Base-by-base conservation (phyloP, 345 rosid species). In the Brassica nigra region DNA sequence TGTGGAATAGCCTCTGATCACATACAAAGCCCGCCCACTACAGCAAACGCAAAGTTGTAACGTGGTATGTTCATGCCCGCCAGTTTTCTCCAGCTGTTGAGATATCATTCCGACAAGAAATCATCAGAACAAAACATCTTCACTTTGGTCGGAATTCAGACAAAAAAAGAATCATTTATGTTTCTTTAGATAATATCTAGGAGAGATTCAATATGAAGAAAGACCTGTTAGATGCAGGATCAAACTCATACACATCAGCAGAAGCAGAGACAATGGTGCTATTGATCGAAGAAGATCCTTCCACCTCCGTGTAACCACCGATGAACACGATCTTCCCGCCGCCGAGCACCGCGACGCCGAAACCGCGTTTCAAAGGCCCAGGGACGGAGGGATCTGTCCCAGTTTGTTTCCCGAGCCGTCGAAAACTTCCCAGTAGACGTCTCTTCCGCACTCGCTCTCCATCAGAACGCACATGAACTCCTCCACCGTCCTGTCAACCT, bases 371-470 rank as follows among this genome's bases (percentile, higher is more conserved):
- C 47, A 30, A 28, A 0, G 89, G 87, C 28, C 97, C 90, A 12
- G 97, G 97, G 90, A 95, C 89, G 0, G 86, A 28, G 97, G 93
- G 77, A 92, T 92, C 52, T 34, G 78, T 66, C 78, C 82, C 31
- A 79, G 82, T 72, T 81, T 88, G 78, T 83, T 79, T 47, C 99
- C 99, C 1, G 69, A 66, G 80, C 74, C 27, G 79, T 90, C 95
- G 34, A 90, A 82, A 58, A 90, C 94, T 84, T 90, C 94, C 99
- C 99, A 95, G 30, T 78, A 94, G 78, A 89, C 89, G 80, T 87
- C 90, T 85, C 90, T 91, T 73, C 91, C 86, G 74, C 87, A 85
- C 59, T 86, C 86, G 75, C 90, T 92, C 85, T 68, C 78, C 64
- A 89, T 86, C 39, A 91, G 82, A 52, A 91, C 80, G 77, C 87